phyloP scores from a whole-genome alignment of 768 basidiomycete species.

The Amanita brunnescens region DNA sequence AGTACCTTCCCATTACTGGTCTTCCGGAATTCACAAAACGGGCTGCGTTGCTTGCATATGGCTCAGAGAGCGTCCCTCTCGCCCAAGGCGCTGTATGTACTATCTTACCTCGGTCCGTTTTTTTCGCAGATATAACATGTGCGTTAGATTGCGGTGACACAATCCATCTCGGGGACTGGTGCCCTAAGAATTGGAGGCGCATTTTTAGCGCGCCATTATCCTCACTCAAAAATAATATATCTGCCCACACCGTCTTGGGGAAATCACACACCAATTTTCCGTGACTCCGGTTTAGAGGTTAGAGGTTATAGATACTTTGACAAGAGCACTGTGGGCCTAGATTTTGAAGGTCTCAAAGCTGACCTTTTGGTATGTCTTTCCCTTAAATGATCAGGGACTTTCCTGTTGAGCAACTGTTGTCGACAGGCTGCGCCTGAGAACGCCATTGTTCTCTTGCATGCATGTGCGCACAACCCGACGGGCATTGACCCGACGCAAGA shows the following conservation, averaged over 20 bases:
- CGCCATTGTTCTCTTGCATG: conserved; percentile 86
- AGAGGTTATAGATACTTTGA: conserved; percentile 91
- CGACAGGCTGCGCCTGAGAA: conserved; percentile 61
- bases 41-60: conserved; percentile 88
- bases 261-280: conserved; percentile 91
- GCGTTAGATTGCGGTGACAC: conserved; percentile 70
- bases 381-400: background rate
- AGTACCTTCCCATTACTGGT: conserved; percentile 95
- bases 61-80: conserved; percentile 66
- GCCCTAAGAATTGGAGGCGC: conserved; percentile 92
- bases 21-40: conserved; percentile 77
- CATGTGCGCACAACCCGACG: conserved; percentile 99
- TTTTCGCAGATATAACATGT: conserved; percentile 7
- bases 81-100: conserved; percentile 60
- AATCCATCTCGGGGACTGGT: conserved; percentile 96
- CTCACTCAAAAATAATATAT: conserved; percentile 81
- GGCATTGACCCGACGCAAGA: conserved; percentile 90
- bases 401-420: conserved; percentile 6
- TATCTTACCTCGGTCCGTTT: conserved; percentile 4
- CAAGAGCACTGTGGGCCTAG: conserved; percentile 84
- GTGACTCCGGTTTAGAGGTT: conserved; percentile 91
- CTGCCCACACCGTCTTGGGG: conserved; percentile 95
- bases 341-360: conserved; percentile 83
- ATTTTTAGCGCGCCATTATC: conserved; percentile 86
- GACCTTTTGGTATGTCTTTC: conserved; percentile 65